These are phyloP conservation scores for Escovopsis weberi DNA, from an alignment of 2,329 filamentous ascomycete genomes.

Conservation along the genomic window DNA sequence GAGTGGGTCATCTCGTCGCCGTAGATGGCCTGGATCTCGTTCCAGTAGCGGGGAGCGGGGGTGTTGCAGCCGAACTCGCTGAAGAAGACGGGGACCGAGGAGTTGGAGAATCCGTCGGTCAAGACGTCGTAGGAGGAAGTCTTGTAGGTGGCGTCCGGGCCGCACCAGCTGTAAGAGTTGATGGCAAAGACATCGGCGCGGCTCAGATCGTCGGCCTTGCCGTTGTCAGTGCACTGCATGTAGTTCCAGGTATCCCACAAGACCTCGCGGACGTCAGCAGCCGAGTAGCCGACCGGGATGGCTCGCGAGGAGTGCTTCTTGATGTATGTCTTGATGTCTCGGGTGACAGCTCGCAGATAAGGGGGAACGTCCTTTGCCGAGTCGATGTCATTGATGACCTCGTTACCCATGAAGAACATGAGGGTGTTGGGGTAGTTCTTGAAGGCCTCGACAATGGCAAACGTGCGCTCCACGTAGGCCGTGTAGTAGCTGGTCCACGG, in stretches of 20 bases:
- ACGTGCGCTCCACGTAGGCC: conserved; percentile 49
- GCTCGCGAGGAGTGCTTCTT: conserved; percentile 50
- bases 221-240: conserved; percentile 49
- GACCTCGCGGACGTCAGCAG: conserved; percentile 60
- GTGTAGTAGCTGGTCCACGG: conserved; percentile 47
- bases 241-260: conserved; percentile 65
- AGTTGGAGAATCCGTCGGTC: conserved; percentile 48
- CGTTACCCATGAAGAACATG: conserved; percentile 67
- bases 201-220: conserved; percentile 42
- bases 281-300: conserved; percentile 69
- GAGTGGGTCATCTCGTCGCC: conserved; percentile 50
- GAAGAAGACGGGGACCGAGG: conserved; percentile 65
- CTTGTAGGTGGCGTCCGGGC: conserved; percentile 42
- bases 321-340: conserved; percentile 72
- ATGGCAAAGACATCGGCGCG: conserved; percentile 63
- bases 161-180: conserved; percentile 61
- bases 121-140: conserved; percentile 49
- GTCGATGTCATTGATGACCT: conserved; percentile 54
- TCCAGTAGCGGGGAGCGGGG: conserved; percentile 56
- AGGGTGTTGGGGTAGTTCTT: conserved; percentile 52
- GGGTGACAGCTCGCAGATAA: conserved; percentile 62
- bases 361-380: conserved; percentile 48
- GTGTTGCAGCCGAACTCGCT: conserved; percentile 71
- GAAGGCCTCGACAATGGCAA: conserved; percentile 53
- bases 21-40: conserved; percentile 62